Conservation (phyloP, 257 asterid species). For the Leonotis leonurus region DNA sequence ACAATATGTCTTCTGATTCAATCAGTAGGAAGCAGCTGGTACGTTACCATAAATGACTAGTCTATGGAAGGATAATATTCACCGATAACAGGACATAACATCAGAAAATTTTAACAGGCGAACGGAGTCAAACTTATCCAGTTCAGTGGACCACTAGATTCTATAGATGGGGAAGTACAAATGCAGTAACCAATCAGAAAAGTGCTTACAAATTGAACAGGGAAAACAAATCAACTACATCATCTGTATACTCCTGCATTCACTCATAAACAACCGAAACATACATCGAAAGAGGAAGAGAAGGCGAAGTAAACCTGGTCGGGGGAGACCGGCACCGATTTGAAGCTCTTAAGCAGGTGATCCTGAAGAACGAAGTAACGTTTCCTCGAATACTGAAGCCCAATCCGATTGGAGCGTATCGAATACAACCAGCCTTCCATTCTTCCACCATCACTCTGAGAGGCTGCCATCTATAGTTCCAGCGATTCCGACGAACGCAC, state of each 20-base stretch:
- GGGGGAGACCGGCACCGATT: slow-evolving; percentile 59
- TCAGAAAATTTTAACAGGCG: slow-evolving; percentile 12
- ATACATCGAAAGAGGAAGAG: not conserved
- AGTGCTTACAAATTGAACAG: not conserved
- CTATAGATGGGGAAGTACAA: not conserved
- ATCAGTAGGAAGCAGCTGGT: not conserved
- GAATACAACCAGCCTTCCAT: slow-evolving; percentile 95
- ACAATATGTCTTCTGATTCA: not conserved
- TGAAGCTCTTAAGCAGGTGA: slow-evolving; percentile 77
- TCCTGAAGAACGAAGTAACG: slow-evolving; percentile 89
- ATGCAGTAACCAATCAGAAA: not conserved
- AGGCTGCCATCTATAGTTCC: slow-evolving; percentile 35
- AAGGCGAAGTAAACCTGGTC: slow-evolving; percentile 41
- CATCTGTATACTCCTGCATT: slow-evolving; percentile 6
- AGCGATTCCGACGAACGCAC: not conserved
- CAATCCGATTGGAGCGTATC: slow-evolving; percentile 83
- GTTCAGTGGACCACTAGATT: slow-evolving; percentile 1
- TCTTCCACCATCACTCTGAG: slow-evolving; percentile 49
- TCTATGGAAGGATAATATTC: not conserved
- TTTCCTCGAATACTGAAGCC: slow-evolving; percentile 79
- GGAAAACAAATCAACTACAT: slow-evolving; percentile 4
- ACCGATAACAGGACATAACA: not conserved
- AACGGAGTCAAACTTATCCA: slow-evolving; percentile 4
- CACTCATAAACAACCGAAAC: not conserved
- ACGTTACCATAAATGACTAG: not conserved